These are phyloP conservation scores for Globisporangium ultimum DNA, from an alignment of 352 stramenopile species.

Conservation along the genomic window DNA sequence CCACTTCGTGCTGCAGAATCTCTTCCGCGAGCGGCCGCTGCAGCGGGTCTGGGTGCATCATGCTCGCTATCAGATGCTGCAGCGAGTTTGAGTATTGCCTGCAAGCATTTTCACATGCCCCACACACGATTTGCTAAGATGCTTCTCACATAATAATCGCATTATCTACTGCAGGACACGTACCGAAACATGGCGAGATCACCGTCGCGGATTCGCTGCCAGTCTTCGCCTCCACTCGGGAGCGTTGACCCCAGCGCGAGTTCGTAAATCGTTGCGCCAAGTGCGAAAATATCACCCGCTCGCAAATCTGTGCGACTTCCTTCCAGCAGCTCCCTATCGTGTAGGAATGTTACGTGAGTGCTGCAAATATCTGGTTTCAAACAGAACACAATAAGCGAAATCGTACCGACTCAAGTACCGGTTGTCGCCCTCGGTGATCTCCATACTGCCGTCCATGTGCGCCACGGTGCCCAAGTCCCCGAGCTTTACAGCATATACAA, in stretches of 20 bases:
- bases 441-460: conserved; percentile 75
- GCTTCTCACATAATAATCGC: conserved; percentile 4
- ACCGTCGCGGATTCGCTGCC: conserved; percentile 84
- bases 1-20: conserved; percentile 82
- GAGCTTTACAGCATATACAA: conserved; percentile 21
- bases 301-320: conserved; percentile 72
- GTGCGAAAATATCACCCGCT: conserved; percentile 80
- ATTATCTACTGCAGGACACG: conserved; percentile 6
- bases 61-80: conserved; percentile 80
- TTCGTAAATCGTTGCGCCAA: conserved; percentile 84
- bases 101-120: not conserved
- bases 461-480: conserved; percentile 81
- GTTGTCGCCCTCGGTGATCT: conserved; percentile 86
- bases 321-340: conserved; percentile 68
- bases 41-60: conserved; percentile 86
- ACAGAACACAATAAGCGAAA: not conserved
- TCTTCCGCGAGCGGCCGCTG: conserved; percentile 77
- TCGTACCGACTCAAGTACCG: conserved; percentile 78
- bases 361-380: too few relatives aligned
- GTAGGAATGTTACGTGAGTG: not conserved
- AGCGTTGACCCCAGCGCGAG: conserved; percentile 66
- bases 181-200: conserved; percentile 78
- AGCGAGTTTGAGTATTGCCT: conserved; percentile 87
- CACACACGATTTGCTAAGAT: not conserved
- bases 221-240: conserved; percentile 72